Conservation (phyloP, 768 basidiomycete genomes). For the Psilocybe sp. region DNA sequence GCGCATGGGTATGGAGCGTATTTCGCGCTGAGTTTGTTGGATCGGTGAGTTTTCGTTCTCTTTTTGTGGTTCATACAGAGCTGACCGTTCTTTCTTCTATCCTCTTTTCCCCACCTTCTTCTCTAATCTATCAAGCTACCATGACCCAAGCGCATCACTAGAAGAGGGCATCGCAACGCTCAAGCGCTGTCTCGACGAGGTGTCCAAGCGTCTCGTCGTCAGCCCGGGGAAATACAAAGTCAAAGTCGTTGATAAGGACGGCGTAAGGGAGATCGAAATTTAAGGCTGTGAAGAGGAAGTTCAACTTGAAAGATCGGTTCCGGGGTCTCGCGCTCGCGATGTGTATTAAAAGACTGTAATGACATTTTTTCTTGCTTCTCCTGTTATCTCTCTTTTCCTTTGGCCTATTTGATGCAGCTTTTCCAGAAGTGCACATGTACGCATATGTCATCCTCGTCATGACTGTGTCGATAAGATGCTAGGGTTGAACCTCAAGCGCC, state of each 20-base stretch:
- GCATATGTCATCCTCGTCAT: too few relatives aligned
- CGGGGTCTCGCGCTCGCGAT: too few relatives aligned
- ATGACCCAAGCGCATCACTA: slow-evolving; percentile 80
- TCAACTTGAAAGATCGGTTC: too few relatives aligned
- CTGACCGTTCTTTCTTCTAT: neutral
- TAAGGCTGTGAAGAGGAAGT: too few relatives aligned
- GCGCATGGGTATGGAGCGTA: slow-evolving; percentile 96
- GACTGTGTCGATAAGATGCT: too few relatives aligned
- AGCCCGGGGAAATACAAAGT: slow-evolving; percentile 82
- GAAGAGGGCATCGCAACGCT: slow-evolving; percentile 86
- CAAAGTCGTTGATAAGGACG: slow-evolving; percentile 91
- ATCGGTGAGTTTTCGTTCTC: slow-evolving; percentile 54
- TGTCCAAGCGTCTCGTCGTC: slow-evolving; percentile 79
- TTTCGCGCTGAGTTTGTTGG: slow-evolving; percentile 89
- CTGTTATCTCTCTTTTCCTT: too few relatives aligned
- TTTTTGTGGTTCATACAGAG: too few relatives aligned
- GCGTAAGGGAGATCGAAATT: slow-evolving; percentile 77
- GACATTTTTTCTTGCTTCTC: too few relatives aligned
- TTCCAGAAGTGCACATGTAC: too few relatives aligned
- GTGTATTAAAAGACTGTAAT: too few relatives aligned
- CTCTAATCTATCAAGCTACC: slow-evolving; percentile 55
- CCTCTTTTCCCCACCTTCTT: neutral
- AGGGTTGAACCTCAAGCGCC: too few relatives aligned
- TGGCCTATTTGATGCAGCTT: too few relatives aligned
- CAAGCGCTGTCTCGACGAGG: slow-evolving; percentile 85